Percentiles rank a stretch among this genome's conserved stretches.
Conservation (phyloP, 2,329 filamentous ascomycete species). For the Seiridium unicorne region DNA sequence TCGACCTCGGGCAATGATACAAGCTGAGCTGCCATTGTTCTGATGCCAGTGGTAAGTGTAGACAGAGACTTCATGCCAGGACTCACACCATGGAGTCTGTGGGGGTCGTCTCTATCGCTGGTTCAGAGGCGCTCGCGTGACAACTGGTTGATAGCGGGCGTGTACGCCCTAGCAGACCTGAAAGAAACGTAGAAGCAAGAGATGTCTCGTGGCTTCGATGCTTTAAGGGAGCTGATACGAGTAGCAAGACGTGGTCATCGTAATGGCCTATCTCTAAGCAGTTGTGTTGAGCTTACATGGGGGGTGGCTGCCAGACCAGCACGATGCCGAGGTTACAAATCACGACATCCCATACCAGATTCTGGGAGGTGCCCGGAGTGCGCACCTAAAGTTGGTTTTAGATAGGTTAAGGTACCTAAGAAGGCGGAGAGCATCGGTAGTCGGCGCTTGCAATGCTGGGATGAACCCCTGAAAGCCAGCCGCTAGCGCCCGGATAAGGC, state of each 20-base stretch:
- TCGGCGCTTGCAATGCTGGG: slow-evolving; percentile 7
- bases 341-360: slow-evolving; percentile 1
- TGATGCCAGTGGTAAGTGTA: slow-evolving; percentile 13
- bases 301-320: no score
- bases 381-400: no score
- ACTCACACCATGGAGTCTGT: no score
- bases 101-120: no score
- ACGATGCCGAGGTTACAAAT: slow-evolving; percentile 16
- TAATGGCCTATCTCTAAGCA: no score
- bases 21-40: slow-evolving; percentile 60
- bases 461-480: slow-evolving; percentile 17
- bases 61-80: slow-evolving; percentile 16
- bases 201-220: no score
- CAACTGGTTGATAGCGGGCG: not conserved
- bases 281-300: no score
- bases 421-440: not conserved
- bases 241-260: no score
- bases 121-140: not conserved
- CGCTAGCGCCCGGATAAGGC: slow-evolving; percentile 22
- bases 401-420: not conserved
- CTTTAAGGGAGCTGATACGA: no score
- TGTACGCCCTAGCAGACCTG: no score
- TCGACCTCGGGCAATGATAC: slow-evolving; percentile 70
- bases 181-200: no score
- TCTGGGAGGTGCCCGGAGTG: not conserved